These are phyloP conservation scores for Penicillium sp. DNA, from an alignment of 2,329 filamentous ascomycete genomes.

Conservation along the genomic window DNA sequence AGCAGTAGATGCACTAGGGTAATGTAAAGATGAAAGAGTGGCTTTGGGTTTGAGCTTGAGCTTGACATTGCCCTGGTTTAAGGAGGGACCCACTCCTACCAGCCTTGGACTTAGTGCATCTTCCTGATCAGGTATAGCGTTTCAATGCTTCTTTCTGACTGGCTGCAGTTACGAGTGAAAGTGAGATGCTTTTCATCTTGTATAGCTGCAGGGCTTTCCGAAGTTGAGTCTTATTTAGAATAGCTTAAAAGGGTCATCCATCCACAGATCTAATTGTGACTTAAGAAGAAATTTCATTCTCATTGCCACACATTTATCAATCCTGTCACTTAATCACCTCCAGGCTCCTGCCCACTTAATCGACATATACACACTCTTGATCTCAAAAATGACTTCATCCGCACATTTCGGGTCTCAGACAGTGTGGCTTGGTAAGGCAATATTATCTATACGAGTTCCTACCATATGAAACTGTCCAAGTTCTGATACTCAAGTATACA, in stretches of 20 bases:
- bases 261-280: neutral
- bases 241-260: neutral
- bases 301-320: neutral
- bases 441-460: neutral
- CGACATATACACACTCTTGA: neutral
- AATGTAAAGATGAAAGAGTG: neutral
- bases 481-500: slow-evolving; percentile 14
- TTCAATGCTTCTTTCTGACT: neutral
- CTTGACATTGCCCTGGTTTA: no score
- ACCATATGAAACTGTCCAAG: neutral
- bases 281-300: neutral
- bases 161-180: neutral
- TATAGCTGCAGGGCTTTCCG: neutral
- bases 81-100: neutral
- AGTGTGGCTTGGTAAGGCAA: slow-evolving; percentile 10
- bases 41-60: neutral
- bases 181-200: neutral
- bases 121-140: slow-evolving; percentile 31
- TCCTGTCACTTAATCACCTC: slow-evolving; percentile 1
- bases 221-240: neutral
- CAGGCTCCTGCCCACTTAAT: neutral
- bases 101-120: slow-evolving; percentile 24
- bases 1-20: slow-evolving; percentile 3
- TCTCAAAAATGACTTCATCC: neutral
- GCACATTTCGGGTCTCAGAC: neutral